Evolutionary conservation across 2,329 filamentous ascomycete genomes (phyloP).

Genomic region (Claviceps cyperi): DNA sequence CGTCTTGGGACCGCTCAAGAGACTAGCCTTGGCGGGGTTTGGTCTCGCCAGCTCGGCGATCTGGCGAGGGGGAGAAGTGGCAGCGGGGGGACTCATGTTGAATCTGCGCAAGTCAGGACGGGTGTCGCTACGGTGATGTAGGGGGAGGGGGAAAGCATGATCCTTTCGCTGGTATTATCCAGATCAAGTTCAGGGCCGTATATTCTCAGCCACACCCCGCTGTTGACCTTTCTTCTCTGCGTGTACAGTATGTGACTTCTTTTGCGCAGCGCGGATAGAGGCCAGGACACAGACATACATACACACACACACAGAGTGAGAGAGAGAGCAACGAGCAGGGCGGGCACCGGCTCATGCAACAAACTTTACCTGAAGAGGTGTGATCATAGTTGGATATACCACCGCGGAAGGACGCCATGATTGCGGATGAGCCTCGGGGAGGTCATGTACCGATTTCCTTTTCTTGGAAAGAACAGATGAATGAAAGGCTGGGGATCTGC

Average conservation of each 20-base stretch:
- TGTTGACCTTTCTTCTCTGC: not conserved
- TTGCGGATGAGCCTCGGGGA: constrained; percentile 10
- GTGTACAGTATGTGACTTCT: not conserved
- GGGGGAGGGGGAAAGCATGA: constrained; percentile 64
- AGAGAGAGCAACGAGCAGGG: constrained; percentile 6
- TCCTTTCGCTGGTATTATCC: constrained; percentile 99
- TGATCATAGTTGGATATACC: constrained; percentile 23
- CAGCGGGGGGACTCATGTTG: constrained; percentile 68
- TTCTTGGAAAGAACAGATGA: not conserved
- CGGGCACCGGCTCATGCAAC: constrained; percentile 51
- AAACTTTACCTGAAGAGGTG: constrained; percentile 27
- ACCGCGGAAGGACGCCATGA: constrained; percentile 22
- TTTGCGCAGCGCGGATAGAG: not conserved
- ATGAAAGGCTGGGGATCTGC: not conserved
- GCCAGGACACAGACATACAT: too few relatives aligned
- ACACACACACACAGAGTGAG: too few relatives aligned
- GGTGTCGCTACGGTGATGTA: constrained; percentile 11
- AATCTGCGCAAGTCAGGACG: constrained; percentile 18
- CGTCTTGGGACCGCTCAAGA: constrained; percentile 16
- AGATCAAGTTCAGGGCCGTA: constrained; percentile 91
- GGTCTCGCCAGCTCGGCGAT: constrained; percentile 30
- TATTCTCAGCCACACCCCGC: constrained; percentile 53
- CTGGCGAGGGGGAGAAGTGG: constrained; percentile 43
- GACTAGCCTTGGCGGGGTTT: constrained; percentile 26
- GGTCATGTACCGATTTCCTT: constrained; percentile 13